Conservation (phyloP, 495 filamentous ascomycete genomes). For the Bryoglossum gracile region DNA sequence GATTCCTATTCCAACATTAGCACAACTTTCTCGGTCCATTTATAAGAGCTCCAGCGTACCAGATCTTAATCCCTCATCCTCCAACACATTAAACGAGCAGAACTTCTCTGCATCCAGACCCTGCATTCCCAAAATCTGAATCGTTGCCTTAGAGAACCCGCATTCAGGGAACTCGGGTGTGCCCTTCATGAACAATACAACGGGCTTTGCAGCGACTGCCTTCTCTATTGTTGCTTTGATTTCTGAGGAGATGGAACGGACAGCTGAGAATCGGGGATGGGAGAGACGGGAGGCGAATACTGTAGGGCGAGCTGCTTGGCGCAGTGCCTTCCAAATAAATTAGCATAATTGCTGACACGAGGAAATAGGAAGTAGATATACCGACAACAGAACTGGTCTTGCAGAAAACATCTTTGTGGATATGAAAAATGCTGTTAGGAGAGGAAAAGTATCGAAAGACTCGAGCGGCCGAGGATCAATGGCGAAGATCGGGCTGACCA, state of each 20-base stretch:
- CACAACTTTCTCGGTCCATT: background rate
- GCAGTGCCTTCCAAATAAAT: slow-evolving; percentile 21
- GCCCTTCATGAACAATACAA: slow-evolving; percentile 98
- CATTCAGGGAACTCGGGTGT: slow-evolving; percentile 97
- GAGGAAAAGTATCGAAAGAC: no score
- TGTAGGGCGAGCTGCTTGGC: slow-evolving; percentile 33
- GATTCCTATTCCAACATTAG: slow-evolving; percentile 54
- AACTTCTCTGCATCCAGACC: slow-evolving; percentile 97
- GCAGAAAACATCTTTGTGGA: slow-evolving; percentile 19
- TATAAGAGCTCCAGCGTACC: slow-evolving; percentile 46
- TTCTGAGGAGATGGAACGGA: slow-evolving; percentile 56
- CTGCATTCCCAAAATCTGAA: slow-evolving; percentile 90
- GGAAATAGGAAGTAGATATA: slow-evolving; percentile 1
- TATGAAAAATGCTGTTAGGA: background rate
- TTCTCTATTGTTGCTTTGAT: slow-evolving; percentile 77
- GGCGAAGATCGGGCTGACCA: slow-evolving; percentile 18
- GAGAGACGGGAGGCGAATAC: slow-evolving; percentile 21
- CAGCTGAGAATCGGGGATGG: slow-evolving; percentile 6
- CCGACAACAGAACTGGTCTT: slow-evolving; percentile 30
- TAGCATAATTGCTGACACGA: background rate
- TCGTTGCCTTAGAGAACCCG: slow-evolving; percentile 90
- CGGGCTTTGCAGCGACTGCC: slow-evolving; percentile 74
- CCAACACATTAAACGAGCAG: slow-evolving; percentile 91
- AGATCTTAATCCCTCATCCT: slow-evolving; percentile 77
- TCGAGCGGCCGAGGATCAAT: background rate